Conservation (phyloP, 441 rosid species). For the Populus trichocarpa region DNA sequence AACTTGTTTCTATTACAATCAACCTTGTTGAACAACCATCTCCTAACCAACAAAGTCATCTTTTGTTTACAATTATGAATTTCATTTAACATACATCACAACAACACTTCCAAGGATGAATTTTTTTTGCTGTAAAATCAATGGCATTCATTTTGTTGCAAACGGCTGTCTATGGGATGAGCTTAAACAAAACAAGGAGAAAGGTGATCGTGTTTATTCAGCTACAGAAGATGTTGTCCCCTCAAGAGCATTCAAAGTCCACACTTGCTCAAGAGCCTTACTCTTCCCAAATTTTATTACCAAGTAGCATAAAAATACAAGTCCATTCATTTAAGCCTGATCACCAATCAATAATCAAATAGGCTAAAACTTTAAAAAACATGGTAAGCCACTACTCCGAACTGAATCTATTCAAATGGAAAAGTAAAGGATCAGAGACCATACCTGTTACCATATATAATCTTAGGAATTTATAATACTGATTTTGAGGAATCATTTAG, state of each 20-base stretch:
- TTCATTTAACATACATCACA: neutral
- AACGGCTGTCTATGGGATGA: neutral
- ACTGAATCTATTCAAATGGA: neutral
- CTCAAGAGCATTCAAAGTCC: neutral
- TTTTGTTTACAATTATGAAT: neutral
- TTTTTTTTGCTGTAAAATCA: neutral
- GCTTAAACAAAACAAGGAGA: neutral
- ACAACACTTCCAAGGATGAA: neutral
- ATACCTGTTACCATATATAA: neutral
- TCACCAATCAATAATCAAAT: neutral
- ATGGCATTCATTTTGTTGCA: neutral
- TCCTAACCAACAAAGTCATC: too few species aligned
- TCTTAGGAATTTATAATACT: too few species aligned
- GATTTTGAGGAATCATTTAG: too few species aligned
- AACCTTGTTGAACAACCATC: too few species aligned
- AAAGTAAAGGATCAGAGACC: neutral
- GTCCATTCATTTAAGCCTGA: neutral
- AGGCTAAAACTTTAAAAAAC: neutral
- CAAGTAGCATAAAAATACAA: neutral
- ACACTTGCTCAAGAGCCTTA: neutral
- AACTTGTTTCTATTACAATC: too few species aligned
- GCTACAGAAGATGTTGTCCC: neutral
- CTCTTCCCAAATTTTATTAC: neutral
- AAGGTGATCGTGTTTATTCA: neutral
- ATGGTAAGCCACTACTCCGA: neutral